A percentile compares a stretch with the other conserved stretches of the same genome.
Evolutionary conservation across 2,329 filamentous ascomycete species (phyloP).

Genomic region (Fusarium illudens): DNA sequence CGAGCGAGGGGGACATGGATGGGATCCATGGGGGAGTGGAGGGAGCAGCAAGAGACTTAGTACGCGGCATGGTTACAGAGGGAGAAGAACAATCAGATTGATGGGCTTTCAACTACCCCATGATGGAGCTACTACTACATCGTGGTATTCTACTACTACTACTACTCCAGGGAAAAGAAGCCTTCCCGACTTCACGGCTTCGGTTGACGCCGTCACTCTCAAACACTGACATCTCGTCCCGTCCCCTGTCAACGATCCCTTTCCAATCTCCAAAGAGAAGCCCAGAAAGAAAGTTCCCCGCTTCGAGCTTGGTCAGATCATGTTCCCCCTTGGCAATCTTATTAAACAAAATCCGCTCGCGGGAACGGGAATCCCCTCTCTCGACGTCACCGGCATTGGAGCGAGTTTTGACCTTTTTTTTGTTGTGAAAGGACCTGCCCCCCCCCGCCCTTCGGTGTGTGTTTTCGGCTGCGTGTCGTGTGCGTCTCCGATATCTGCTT

Average conservation of each 20-base stretch:
- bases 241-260: constrained; percentile 5
- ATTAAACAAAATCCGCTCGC: background rate
- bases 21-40: background rate
- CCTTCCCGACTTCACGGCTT: background rate
- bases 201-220: background rate
- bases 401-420: background rate
- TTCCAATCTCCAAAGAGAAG: constrained; percentile 18
- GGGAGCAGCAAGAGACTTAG: background rate
- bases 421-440: background rate
- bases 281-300: constrained; percentile 13
- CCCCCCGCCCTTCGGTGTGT: background rate
- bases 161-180: background rate
- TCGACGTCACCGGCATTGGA: constrained; percentile 14
- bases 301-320: constrained; percentile 31
- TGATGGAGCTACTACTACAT: background rate
- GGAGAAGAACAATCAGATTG: background rate
- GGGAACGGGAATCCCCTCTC: background rate
- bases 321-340: constrained; percentile 29
- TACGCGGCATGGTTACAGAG: background rate
- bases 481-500: background rate
- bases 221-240: constrained; percentile 16
- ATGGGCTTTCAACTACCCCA: background rate
- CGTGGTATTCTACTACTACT: background rate
- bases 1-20: constrained; percentile 17
- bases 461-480: constrained; percentile 7